These are phyloP conservation scores for Amorphotheca resinae DNA, from an alignment of 495 filamentous ascomycete genomes.

Conservation along the genomic window DNA sequence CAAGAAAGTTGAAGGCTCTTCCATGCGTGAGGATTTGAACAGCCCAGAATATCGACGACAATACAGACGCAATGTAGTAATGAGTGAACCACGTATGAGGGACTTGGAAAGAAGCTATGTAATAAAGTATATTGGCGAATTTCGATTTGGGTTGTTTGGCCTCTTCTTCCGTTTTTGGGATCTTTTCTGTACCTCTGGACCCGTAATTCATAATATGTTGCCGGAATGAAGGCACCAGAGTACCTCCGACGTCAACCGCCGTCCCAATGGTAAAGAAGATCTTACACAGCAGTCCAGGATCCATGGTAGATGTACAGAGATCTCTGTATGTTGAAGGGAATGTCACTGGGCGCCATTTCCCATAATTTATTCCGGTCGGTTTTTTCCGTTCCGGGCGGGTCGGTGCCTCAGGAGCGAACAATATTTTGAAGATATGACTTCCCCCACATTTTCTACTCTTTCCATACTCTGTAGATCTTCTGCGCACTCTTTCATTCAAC, in stretches of 20 bases:
- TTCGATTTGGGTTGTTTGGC: not conserved
- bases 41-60: constrained; percentile 66
- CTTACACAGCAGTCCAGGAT: constrained; percentile 32
- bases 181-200: constrained; percentile 24
- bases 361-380: no score
- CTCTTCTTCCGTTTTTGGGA: not conserved
- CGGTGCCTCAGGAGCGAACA: not conserved
- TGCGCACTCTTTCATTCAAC: not conserved
- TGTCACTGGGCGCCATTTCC: no score
- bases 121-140: not conserved
- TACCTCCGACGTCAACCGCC: constrained; percentile 26
- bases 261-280: constrained; percentile 33
- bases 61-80: constrained; percentile 68
- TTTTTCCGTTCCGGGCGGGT: not conserved
- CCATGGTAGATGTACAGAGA: constrained; percentile 5
- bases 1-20: constrained; percentile 31
- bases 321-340: no score
- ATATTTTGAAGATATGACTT: not conserved
- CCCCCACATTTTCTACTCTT: not conserved
- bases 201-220: constrained; percentile 36
- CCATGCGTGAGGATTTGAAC: constrained; percentile 51
- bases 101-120: constrained; percentile 32
- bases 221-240: constrained; percentile 27
- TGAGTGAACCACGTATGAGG: constrained; percentile 81
- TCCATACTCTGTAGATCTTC: no score